Percentiles rank a stretch among this genome's conserved stretches.
These are phyloP conservation scores for Yamadazyma diospyri DNA, from an alignment of 1,139 yeast species.

Conservation along the genomic window DNA sequence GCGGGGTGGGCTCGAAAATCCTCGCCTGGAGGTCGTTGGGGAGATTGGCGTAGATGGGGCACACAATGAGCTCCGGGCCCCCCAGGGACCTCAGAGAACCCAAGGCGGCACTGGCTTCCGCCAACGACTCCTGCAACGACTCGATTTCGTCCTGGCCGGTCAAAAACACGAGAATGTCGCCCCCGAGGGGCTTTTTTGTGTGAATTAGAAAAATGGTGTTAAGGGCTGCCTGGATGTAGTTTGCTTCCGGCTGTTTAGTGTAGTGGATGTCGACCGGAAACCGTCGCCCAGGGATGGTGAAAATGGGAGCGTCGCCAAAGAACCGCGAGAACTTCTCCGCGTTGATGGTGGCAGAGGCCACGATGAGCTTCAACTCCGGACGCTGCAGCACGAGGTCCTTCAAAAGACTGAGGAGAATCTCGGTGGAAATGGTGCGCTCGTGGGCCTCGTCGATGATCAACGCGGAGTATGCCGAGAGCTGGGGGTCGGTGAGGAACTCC, in stretches of 20 bases:
- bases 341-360: conserved; percentile 94
- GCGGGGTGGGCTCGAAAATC: conserved; percentile 88
- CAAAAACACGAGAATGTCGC: conserved; percentile 87
- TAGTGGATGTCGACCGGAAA: conserved; percentile 87
- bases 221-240: conserved; percentile 83
- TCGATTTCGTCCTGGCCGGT: conserved; percentile 97
- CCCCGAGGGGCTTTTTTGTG: conserved; percentile 57
- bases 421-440: conserved; percentile 91
- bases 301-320: conserved; percentile 81
- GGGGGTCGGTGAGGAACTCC: conserved; percentile 78
- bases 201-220: conserved; percentile 80
- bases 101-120: conserved; percentile 60
- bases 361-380: conserved; percentile 66
- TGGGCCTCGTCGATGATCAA: conserved; percentile 97
- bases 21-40: conserved; percentile 80
- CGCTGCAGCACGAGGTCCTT: conserved; percentile 66
- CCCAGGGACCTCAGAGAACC: conserved; percentile 59
- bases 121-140: conserved; percentile 65
- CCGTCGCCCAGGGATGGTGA: conserved; percentile 84
- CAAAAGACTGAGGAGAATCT: conserved; percentile 76
- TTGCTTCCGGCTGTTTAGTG: conserved; percentile 85
- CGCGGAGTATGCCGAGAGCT: conserved; percentile 64
- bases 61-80: conserved; percentile 54
- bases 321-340: conserved; percentile 79
- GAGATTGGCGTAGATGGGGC: conserved; percentile 89